Base-by-base conservation (phyloP, 2,329 filamentous ascomycete species). In the Nigrospora osmanthi region DNA sequence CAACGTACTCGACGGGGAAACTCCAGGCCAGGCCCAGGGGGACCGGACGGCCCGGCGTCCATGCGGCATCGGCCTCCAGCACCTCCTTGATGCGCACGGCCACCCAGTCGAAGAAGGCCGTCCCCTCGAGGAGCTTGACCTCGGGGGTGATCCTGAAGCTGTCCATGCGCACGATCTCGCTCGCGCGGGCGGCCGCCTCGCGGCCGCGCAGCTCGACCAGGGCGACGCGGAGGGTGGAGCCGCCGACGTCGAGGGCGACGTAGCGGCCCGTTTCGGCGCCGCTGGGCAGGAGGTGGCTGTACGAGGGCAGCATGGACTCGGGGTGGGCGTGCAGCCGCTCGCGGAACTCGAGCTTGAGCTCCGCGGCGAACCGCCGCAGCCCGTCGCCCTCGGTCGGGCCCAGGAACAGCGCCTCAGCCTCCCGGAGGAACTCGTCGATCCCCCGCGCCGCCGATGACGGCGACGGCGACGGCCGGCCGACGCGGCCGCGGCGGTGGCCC, bases 21-120 rank as follows among this genome's bases (percentile, higher is more conserved):
- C 81, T 85, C 80, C 81, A 85, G 6, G 81, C 78, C 49, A 85
- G 60, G 1, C 80, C 80, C 64, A 83, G 69, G 10, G 73, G 73
- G 42, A 85, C 63, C 28, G 74, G 70, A 2, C 66, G 60, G 19
- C 67, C 64, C 6, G 61, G 56, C 37, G 53, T 58, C 3, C 62
- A 58, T 38, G 66, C 63, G 17, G 67, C 55, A 15, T 70, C 71
- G 37, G 65, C 65, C 7, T 66, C 61, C 11, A 85, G 63, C 1
- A 78, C 80, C 40, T 82, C 74, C 42, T 67, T 59, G 53, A 85
- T 81, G 50, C 71, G 73, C 36, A 69, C 66, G 1, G 80, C 81
- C 73, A 85, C 81, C 82, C 82, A 86, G 57, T 81, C 72, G 52
- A 85, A 86, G 55, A 85, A 84, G 0, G 62, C 68, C 53, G 73